Evolutionary conservation across 208 protist genomes (phyloP), one percentile per base, ranked within the genome.

Genomic region (Polymyxa betae): DNA sequence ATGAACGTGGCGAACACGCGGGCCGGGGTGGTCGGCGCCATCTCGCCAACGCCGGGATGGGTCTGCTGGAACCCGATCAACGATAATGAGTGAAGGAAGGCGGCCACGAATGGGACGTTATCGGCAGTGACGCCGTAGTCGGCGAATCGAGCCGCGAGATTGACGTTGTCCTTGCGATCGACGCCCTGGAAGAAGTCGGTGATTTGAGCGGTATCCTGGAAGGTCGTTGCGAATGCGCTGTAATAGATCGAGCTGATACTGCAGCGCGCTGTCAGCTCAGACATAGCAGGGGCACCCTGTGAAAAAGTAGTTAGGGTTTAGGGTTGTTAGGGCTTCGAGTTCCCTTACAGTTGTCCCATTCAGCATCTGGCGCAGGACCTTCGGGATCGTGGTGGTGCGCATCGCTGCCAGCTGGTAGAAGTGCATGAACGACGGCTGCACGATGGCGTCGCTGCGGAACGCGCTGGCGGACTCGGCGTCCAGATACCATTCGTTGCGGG

Each of bases 341-440:
- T n/a, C n/a, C n/a, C n/a, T n/a, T n/a, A n/a, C n/a, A n/a, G n/a
- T n/a, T n/a, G 72, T 82, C 35, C 72, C 72, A n/a, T 82, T 82
- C 35, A n/a, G 16, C 35, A 82, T 82, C 35, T 82, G 5, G 16
- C 12, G 5, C 16, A 82, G 72, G 16, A 43, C 72, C n/a, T 45
- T 43, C 5, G 72, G 72, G 72, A 82, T 82, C 5, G 5, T 35
- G 35, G 10, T 35, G 16, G 72, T 35, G 10, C 72, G 5, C 16
- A 16, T 20, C 72, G 40, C 35, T 5, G 72, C n/a, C 35, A 82
- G 72, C 72, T 38, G 16, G 16, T 5, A 38, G 72, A 82, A 82
- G n/a, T 82, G 72, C 16, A 35, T 35, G 72, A 82, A 82, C 72
- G 72, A 82, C 35, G 72, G 72, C 72, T 82, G 72, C 16, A 82